Evolutionary conservation across 805 yeast genomes (phyloP).

Genomic region (Debaryomyces maramus): DNA sequence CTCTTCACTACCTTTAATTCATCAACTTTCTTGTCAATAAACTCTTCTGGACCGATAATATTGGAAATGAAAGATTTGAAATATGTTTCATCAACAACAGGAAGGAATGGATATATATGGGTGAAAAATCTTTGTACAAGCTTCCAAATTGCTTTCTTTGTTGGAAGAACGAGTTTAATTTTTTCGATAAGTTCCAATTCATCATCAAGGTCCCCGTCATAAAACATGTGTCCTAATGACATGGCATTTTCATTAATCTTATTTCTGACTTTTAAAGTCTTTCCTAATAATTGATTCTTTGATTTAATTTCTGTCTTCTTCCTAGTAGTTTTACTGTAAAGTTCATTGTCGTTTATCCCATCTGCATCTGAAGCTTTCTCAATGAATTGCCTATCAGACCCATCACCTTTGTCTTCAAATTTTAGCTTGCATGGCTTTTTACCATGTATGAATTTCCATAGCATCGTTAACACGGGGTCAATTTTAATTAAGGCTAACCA

Average conservation of each 20-base stretch:
- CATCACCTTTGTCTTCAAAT: background rate
- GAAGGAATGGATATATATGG: slow-evolving; percentile 44
- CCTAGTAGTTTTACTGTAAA: background rate
- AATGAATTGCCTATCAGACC: slow-evolving; percentile 5
- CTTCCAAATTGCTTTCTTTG: slow-evolving; percentile 34
- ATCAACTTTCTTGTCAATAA: slow-evolving; percentile 6
- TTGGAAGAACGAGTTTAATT: slow-evolving; percentile 39
- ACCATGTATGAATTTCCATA: slow-evolving; percentile 13
- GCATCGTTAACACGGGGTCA: slow-evolving; percentile 20
- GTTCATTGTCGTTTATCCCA: slow-evolving; percentile 11
- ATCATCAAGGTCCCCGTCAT: slow-evolving; percentile 28
- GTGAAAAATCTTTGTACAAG: slow-evolving; percentile 43
- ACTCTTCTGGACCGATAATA: slow-evolving; percentile 7
- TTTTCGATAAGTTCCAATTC: slow-evolving; percentile 25
- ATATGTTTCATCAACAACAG: slow-evolving; percentile 38
- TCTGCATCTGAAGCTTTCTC: slow-evolving; percentile 12
- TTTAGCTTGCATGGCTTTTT: slow-evolving; percentile 2
- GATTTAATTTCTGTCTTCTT: background rate
- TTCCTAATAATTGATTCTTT: background rate
- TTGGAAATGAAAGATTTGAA: slow-evolving; percentile 21
- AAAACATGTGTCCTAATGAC: slow-evolving; percentile 27
- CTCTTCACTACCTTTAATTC: slow-evolving; percentile 23
- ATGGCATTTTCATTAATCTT: slow-evolving; percentile 16
- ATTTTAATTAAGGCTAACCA: slow-evolving; percentile 28
- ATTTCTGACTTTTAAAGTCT: slow-evolving; percentile 4